Base-by-base conservation (phyloP, 805 yeast genomes). In the Suhomyces canberraensis region DNA sequence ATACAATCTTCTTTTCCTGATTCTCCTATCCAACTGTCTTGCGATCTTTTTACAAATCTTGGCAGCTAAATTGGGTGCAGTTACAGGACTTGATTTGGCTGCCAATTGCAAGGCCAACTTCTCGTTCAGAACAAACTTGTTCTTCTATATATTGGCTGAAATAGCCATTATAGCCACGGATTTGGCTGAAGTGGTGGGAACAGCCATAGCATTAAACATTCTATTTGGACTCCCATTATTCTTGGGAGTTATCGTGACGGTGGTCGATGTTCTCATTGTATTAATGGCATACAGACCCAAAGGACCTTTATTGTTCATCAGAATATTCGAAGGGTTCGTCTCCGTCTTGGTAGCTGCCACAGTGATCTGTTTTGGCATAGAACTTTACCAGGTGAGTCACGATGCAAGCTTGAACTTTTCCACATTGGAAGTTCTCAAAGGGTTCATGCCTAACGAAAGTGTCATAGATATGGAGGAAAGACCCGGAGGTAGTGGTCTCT, bases 141-240 rank as follows among this genome's bases (percentile, higher is more conserved):
- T 73, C 20, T 62, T 89, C 16, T 90, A 91, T 57, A 56, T 80
- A 2, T 71, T 90, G 43, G 95, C 97, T 0, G 98, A 91, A 53
- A 64, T 83, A 14, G 95, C 98, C 15, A 91, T 91, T 41, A 80
- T 91, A 29, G 96, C 97, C 2, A 91, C 98, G 0, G 98, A 91
- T 63, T 74, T 93, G 46, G 97, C 98, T 1, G 98, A 91, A 57
- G 96, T 91, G 24, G 91, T 93, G 17, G 98, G 98, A n/a, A 87
- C 96, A 3, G 97, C 98, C 3, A 88, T 91, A 39, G 83, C 98
- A 0, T 71, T 91, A 39, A 88, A 93, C 49, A 87, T 91, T 38
- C 64, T 93, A 29, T 79, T 90, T 55, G 73, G 76, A 2, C 66
- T 93, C 6, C 98, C 98, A 0, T 65, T 93, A 14, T 71, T 86